Base-by-base conservation (phyloP, 2,329 filamentous ascomycete genomes). In the Aspergillus pseudoglaucus region DNA sequence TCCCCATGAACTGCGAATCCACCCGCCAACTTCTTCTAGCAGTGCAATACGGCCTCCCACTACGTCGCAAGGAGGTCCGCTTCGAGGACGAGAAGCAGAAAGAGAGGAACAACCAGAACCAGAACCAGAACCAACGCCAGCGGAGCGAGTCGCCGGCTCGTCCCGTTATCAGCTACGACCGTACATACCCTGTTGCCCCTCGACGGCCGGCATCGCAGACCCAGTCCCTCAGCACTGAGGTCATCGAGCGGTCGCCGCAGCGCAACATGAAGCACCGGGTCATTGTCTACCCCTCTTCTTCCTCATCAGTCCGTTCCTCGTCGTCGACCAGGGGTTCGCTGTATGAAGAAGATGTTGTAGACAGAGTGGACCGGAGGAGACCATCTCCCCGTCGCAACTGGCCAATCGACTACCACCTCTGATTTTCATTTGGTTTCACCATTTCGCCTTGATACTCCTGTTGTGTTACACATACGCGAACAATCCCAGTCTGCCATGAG, bases 11-110 rank as follows among this genome's bases (percentile, higher is more conserved):
- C 37, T 69, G 59, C 49, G 52, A 53, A 6, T 61, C 63, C 6
- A 63, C 70, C 39, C 62, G 62, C 14, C 60, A 58, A 15, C 60
- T 76, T 14, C 60, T 75, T 8, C 63, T 65, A 6, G 72, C 73
- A 2, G 58, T 75, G 20, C 71, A 73, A 46, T 60, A 65, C 10
- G 73, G 73, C 5, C 53, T 75, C 43, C 56, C 51, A 15, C 53
- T 67, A 17, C 59, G 48, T 47, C 52, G 44, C 30, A 56, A 53
- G 39, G 47, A 52, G 18, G 25, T 30, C 25, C 25, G 25, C 4
- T 30, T 30, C 15, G 37, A 39, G 17, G 15, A 39, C 18, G 9
- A 35, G n/a, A n/a, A 6, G 1, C 37, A 18, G 37, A 18, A 17
- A 7, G 33, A n/a, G 14, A n/a, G 17, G 33, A 3, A 15, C n/a